Evolutionary conservation across 176 grass and related monocot genomes (phyloP).

Genomic region (Zizania latifolia): DNA sequence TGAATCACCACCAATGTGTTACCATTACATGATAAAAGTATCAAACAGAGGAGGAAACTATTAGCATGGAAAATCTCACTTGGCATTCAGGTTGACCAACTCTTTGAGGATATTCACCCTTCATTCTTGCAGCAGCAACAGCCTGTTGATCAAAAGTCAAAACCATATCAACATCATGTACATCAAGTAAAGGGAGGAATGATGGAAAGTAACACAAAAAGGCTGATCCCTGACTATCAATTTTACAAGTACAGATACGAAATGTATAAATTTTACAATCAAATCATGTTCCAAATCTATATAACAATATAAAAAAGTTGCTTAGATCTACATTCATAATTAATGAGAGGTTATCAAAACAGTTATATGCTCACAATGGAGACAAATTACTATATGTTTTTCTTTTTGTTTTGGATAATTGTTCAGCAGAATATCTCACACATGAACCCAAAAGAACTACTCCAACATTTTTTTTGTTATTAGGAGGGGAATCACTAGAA

Average conservation of each 20-base stretch:
- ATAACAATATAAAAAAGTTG: background rate
- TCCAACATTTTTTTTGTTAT: background rate
- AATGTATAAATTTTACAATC: background rate
- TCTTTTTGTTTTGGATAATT: background rate
- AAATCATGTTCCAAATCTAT: conserved; percentile 6
- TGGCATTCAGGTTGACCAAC: conserved; percentile 79
- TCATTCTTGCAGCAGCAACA: conserved; percentile 80
- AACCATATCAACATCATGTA: conserved; percentile 31
- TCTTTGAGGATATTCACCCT: conserved; percentile 82
- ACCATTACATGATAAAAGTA: background rate
- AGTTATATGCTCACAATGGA: background rate
- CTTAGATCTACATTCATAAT: no score
- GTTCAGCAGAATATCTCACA: background rate
- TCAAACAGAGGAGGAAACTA: background rate
- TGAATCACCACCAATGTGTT: background rate
- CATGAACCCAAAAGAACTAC: background rate
- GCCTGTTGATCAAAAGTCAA: conserved; percentile 49
- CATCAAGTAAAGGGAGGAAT: conserved; percentile 1
- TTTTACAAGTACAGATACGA: background rate
- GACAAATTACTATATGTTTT: background rate
- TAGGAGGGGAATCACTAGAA: background rate
- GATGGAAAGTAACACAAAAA: background rate
- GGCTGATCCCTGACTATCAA: background rate
- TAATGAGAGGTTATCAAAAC: background rate
- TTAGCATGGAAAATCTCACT: conserved; percentile 39